These are phyloP conservation scores for Colletotrichum melonis DNA, from an alignment of 2,329 filamentous ascomycete species.

Conservation along the genomic window DNA sequence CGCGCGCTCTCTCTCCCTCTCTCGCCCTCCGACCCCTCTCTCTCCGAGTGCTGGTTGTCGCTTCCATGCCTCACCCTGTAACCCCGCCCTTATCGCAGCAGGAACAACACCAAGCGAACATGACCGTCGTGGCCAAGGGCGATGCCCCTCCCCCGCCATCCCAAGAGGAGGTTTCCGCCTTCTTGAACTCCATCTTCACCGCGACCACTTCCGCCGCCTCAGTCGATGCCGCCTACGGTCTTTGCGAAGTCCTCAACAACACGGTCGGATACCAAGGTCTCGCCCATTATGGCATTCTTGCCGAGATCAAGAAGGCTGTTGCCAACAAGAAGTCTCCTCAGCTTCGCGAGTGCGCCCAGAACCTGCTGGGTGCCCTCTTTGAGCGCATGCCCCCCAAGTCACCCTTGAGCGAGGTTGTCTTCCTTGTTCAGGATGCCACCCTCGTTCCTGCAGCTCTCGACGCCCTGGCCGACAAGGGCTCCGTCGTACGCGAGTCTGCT, in stretches of 20 bases:
- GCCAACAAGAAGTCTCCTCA: conserved; percentile 92
- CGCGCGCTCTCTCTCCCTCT: background rate
- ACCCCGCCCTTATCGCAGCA: conserved; percentile 51
- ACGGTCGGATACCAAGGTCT: conserved; percentile 66
- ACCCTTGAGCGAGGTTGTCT: conserved; percentile 81
- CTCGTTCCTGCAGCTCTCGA: conserved; percentile 82
- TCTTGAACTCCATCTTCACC: conserved; percentile 76
- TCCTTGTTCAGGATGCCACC: conserved; percentile 84
- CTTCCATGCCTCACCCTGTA: conserved; percentile 60
- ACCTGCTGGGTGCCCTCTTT: conserved; percentile 91
- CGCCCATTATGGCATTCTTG: conserved; percentile 63
- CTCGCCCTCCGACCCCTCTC: conserved; percentile 5
- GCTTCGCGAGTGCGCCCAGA: conserved; percentile 91
- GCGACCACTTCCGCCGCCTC: conserved; percentile 76
- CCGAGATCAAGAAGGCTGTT: conserved; percentile 77
- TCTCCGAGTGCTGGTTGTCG: conserved; percentile 2
- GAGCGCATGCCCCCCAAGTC: conserved; percentile 87
- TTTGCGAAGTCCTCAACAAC: conserved; percentile 69
- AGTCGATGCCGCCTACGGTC: conserved; percentile 71
- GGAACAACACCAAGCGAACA: conserved; percentile 39
- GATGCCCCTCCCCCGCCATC: conserved; percentile 68
- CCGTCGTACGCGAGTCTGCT: conserved; percentile 88
- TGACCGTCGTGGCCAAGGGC: conserved; percentile 56
- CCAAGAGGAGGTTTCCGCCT: conserved; percentile 72
- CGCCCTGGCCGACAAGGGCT: conserved; percentile 87